Evolutionary conservation across 2,329 filamentous ascomycete genomes (phyloP), one percentile per base, ranked within the genome.

Genomic region (Verticillium alfalfae): DNA sequence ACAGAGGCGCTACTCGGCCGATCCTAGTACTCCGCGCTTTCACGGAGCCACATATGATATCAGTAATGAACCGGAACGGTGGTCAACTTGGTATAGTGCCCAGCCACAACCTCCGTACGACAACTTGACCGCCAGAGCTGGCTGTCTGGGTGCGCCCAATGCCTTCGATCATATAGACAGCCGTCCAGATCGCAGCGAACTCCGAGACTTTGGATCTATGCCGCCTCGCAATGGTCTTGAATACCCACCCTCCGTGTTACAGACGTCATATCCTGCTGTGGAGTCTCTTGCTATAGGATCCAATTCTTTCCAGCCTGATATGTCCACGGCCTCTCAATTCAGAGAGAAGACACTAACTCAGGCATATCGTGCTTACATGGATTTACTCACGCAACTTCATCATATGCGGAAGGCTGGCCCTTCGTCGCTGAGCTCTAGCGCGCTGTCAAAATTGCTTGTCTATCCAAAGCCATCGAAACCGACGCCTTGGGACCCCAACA

Each of bases 281-380:
- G 72, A 73, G 60, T 71, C 70, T 26, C 68, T 75, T 6, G 71
- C 70, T 6, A 66, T 77, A 5, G 71, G 74, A 36, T 61, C 39
- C 16, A 31, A 13, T 16, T 54, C 22, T 36, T 54, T 22, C 58
- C 58, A 49, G 64, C 65, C 63, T 59, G 73, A 73, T 7, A 63
- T 60, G 18, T 63, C 70, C 16, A 69, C 73, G 3, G 73, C 73
- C 16, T 60, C 70, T 16, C 76, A 75, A 9, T 91, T 91, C 70
- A 88, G 86, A 66, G 89, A 92, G 65, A 88, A 86, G 65, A 84
- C 85, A 2, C 75, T 93, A 31, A 79, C 83, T 15, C 88, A 87
- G 76, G 90, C 90, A n/a, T 88, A 93, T 71, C 81, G 82, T 66
- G 84, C 88, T 37, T 93, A 93, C 72, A 79, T 90, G 57, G 88